These are phyloP conservation scores for Filobasidium floriforme DNA, from an alignment of 768 basidiomycete genomes.

Conservation along the genomic window DNA sequence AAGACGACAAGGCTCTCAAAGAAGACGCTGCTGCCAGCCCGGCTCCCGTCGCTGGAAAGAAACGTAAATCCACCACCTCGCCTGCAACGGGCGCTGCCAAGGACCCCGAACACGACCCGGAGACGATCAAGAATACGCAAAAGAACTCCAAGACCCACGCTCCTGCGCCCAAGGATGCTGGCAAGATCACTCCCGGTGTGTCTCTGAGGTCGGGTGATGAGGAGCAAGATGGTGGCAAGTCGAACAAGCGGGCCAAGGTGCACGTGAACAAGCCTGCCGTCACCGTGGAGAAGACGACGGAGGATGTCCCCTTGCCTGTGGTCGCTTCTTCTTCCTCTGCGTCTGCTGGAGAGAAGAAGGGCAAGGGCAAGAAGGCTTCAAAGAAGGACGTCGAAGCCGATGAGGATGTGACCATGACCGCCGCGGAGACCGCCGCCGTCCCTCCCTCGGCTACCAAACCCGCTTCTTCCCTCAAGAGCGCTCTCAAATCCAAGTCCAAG, in stretches of 20 bases:
- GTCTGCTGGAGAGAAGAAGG: slow-evolving; percentile 2
- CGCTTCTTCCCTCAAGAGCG: slow-evolving; percentile 25
- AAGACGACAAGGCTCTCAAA: slow-evolving; percentile 17
- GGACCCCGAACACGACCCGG: slow-evolving; percentile 8
- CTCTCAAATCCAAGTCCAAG: slow-evolving; percentile 16
- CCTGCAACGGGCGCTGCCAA: not conserved
- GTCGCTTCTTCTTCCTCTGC: slow-evolving; percentile 9
- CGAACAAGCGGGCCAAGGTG: slow-evolving; percentile 14
- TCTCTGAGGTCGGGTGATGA: slow-evolving; percentile 9
- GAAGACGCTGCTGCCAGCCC: slow-evolving; percentile 26
- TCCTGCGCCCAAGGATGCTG: not conserved
- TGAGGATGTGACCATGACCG: slow-evolving; percentile 11
- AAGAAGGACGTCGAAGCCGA: slow-evolving; percentile 28
- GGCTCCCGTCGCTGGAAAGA: slow-evolving; percentile 18
- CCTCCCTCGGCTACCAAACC: slow-evolving; percentile 18
- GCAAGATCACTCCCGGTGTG: not conserved
- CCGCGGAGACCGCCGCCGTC: slow-evolving; percentile 12
- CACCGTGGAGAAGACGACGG: not conserved
- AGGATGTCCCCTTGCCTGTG: not conserved
- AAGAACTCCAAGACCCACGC: slow-evolving; percentile 7
- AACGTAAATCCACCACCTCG: slow-evolving; percentile 6
- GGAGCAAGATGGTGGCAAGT: not conserved
- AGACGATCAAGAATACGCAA: slow-evolving; percentile 5
- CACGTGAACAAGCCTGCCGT: slow-evolving; percentile 18
- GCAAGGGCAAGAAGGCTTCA: slow-evolving; percentile 2